These are phyloP conservation scores for Aureobasidium uvarum DNA, from an alignment of 2,329 filamentous ascomycete genomes.

Conservation along the genomic window DNA sequence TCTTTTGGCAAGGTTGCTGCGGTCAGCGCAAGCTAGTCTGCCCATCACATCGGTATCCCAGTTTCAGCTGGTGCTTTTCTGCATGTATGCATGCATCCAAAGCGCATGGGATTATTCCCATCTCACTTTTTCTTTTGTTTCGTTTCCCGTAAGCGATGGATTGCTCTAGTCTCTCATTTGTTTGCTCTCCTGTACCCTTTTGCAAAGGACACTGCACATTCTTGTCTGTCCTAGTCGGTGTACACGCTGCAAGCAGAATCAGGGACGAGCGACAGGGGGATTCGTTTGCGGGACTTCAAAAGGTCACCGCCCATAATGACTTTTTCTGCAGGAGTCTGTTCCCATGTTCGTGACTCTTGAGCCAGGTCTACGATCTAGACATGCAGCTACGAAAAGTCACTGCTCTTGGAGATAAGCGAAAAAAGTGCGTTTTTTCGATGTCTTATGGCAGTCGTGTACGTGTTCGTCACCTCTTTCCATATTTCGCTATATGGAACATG, in stretches of 20 bases:
- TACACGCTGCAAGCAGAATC: background rate
- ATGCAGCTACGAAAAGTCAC: background rate
- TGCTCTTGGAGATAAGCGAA: background rate
- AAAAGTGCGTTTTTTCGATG: no score
- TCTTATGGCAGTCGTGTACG: no score
- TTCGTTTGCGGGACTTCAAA: no score
- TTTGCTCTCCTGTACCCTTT: no score
- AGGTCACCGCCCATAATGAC: background rate
- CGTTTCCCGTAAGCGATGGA: background rate
- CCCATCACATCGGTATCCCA: background rate
- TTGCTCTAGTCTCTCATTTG: background rate
- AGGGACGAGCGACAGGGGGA: background rate
- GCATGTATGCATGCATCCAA: background rate
- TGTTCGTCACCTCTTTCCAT: no score
- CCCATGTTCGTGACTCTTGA: background rate
- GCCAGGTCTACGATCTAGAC: background rate
- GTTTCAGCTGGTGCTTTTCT: background rate
- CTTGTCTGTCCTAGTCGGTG: no score
- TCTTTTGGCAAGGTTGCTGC: background rate
- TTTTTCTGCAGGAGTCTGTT: background rate
- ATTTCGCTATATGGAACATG: no score
- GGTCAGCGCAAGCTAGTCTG: background rate
- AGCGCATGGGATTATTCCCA: background rate
- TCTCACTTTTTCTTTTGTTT: background rate
- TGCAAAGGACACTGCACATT: no score